Evolutionary conservation across 805 yeast genomes (phyloP), one percentile per base, ranked within the genome.

Genomic region (Ogataea methylovora): DNA sequence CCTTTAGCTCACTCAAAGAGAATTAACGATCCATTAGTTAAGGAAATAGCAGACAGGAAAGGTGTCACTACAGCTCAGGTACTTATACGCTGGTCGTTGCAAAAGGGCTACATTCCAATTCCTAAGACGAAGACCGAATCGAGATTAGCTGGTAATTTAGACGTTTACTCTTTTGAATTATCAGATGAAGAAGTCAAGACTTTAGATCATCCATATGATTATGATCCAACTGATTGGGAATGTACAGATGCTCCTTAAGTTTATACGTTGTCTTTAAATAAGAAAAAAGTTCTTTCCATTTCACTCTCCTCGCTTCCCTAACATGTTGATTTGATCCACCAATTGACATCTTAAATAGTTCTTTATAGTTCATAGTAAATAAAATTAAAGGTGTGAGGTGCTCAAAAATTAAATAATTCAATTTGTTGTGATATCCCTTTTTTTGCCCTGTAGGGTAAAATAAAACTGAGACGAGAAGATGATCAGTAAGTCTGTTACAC

Each of bases 171-270:
- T 22, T 75, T 78, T 41, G 61, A 60, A 32, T 48, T 74, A 21
- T 51, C 61, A 3, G 56, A 52, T 4, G 65, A 58, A 16, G 76
- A 73, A 30, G 54, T 66, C 37, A 43, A 50, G 14, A 34, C 39
- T 14, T 40, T 74, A 33, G 70, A 68, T 34, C 71, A 68, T 38
- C 79, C 80, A 0, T 53, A 64, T 4, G 73, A 71, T 2, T 76
- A 80, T 43, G 84, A 78, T 40, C 84, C 85, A 9, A 77, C 85
- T 1, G 86, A 79, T 46, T 80, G 86, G 86, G 86, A 79, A 48
- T 30, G 33, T 24, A 30, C 33, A 5, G 27, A 30, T 16, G 27
- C 27, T 24, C 33, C 33, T 17, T 30, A 24, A 30, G 8, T n/a
- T 24, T 12, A 5, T 10, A 12, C n/a, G 26, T 24, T 24, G 26